Base-by-base conservation (phyloP, 805 yeast genomes). In the Alloascoidea hylecoeti region DNA sequence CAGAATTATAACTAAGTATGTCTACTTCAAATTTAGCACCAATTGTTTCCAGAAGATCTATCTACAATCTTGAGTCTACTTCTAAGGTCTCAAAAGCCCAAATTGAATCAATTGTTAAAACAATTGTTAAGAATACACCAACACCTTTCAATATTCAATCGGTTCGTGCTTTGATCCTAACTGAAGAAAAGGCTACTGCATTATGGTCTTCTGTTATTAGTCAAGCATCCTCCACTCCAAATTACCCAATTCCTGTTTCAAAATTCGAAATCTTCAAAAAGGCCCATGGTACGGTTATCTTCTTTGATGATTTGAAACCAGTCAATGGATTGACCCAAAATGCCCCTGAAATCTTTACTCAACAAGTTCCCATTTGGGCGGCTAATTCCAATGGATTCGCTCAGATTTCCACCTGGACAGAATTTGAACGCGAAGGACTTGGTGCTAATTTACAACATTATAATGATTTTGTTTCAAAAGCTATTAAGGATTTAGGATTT, bases 371-470 rank as follows among this genome's bases (percentile, higher is more conserved):
- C 44, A 52, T 53, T 39, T 69, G 67, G 49, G 71, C 72, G 23
- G 57, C 64, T 38, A 66, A 68, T 44, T 51, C 70, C 35, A 37
- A 48, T 9, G 55, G 54, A 12, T 5, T 33, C 16, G 71, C 71
- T 38, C 72, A 67, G 56, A 66, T 70, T 43, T 50, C 56, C 44
- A 50, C 66, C 15, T 70, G 76, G 76, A 53, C 69, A 33, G 68
- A 68, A 17, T 53, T 70, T 17, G 56, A 60, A 37, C 57, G 56
- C 19, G 49, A 63, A 40, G 68, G 68, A 36, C 49, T 68, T 34
- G 75, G 74, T 44, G 70, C 61, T 43, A 68, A 66, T 46, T 57
- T 70, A 45, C 76, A 70, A 54, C 75, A 70, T 53, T 70, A 63
- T 61, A 66, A 64, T 51, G 60, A 49, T 32, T 36, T 35, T 18